Evolutionary conservation across 108 stramenopile species (phyloP).

Genomic region (Nitzschia palea): DNA sequence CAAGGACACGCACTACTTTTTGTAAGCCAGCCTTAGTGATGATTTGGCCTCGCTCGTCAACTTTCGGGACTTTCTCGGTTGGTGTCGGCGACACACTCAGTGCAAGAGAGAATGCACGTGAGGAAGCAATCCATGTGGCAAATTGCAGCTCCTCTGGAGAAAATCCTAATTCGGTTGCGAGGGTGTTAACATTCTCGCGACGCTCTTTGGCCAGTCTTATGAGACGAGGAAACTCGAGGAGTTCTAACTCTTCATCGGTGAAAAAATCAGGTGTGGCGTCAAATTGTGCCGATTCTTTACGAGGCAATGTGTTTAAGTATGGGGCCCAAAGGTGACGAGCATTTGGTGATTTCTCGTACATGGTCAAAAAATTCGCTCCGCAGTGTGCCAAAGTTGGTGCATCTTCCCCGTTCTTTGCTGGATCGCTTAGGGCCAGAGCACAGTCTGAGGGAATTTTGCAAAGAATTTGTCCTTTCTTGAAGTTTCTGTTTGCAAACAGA

Average conservation of each 20-base stretch:
- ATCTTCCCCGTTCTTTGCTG: conserved; percentile 34
- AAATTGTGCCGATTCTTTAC: conserved; percentile 10
- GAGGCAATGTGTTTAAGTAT: conserved; percentile 42
- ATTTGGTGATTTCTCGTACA: conserved; percentile 39
- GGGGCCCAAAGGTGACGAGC: conserved; percentile 36
- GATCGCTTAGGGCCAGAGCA: conserved; percentile 66
- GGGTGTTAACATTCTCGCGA: conserved; percentile 28
- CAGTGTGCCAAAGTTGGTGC: conserved; percentile 43
- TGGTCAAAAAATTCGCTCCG: conserved; percentile 43
- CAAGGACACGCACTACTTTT: conserved; percentile 51
- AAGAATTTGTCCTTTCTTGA: conserved; percentile 54
- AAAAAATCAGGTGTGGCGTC: conserved; percentile 71
- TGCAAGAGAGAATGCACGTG: conserved; percentile 47
- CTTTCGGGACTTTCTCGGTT: conserved; percentile 4
- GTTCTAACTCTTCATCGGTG: conserved; percentile 48
- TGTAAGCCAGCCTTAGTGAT: conserved; percentile 30
- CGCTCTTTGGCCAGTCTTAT: conserved; percentile 44
- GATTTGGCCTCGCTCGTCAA: conserved; percentile 49
- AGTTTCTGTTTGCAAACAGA: conserved; percentile 50
- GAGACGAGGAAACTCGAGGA: conserved; percentile 61
- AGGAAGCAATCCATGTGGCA: conserved; percentile 62
- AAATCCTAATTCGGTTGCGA: conserved; percentile 39
- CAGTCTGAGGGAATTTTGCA: conserved; percentile 66
- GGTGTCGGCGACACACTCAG: conserved; percentile 21
- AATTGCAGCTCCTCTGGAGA: conserved; percentile 59